phyloP scores from a whole-genome alignment of 1,284 basidiomycete species.

The Rhodotorula sp. region DNA sequence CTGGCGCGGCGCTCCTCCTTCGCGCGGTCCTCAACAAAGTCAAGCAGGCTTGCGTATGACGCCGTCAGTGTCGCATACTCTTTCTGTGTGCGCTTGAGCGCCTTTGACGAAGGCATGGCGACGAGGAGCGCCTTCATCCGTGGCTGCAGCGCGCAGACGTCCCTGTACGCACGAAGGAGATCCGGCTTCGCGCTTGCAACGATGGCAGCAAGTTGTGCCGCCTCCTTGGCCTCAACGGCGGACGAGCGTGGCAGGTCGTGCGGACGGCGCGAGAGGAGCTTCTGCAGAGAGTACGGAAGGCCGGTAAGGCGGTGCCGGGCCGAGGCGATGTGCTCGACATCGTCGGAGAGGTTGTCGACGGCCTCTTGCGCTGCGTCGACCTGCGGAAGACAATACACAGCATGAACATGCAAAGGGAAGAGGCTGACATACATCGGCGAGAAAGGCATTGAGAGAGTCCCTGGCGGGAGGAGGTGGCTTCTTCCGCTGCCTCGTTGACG shows the following conservation, averaged over 20 bases:
- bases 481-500: not conserved
- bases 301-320: slow-evolving; percentile 17
- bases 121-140: not conserved
- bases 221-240: not conserved
- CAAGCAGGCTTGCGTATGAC: slow-evolving; percentile 14
- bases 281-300: not conserved
- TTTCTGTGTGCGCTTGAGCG: not conserved
- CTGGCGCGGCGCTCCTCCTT: slow-evolving; percentile 4
- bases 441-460: not conserved
- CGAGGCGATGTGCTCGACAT: slow-evolving; percentile 1
- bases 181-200: not conserved
- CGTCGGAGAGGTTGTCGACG: slow-evolving; percentile 11
- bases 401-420: not conserved
- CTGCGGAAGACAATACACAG: not conserved
- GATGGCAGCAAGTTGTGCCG: not conserved
- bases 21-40: slow-evolving; percentile 25
- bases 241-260: not conserved
- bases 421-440: not conserved
- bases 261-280: not conserved
- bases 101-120: rapidly evolving
- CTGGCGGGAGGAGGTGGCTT: not conserved
- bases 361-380: slow-evolving; percentile 10
- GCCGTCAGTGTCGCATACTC: not conserved
- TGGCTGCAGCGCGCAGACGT: not conserved
- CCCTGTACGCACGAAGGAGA: not conserved